These are phyloP conservation scores for Silene noctiflora DNA, from an alignment of 179 eudicot genomes.

Conservation along the genomic window DNA sequence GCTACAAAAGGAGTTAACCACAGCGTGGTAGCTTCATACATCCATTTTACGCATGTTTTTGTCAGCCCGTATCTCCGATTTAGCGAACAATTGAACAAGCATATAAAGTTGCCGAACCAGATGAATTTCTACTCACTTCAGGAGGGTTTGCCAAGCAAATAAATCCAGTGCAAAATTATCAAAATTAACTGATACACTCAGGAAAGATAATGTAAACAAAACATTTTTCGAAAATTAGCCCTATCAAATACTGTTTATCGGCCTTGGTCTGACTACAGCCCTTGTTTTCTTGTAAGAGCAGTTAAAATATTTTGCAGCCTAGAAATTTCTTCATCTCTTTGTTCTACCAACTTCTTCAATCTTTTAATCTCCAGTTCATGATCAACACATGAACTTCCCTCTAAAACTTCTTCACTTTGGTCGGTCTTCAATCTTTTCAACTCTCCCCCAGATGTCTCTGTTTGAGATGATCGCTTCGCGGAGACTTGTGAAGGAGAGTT, in stretches of 20 bases:
- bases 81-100: too few relatives aligned
- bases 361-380: constrained; percentile 62
- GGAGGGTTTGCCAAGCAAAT: too few relatives aligned
- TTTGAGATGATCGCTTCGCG: constrained; percentile 56
- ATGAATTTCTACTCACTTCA: too few relatives aligned
- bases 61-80: too few relatives aligned
- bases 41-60: too few relatives aligned
- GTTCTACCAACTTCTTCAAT: constrained; percentile 51
- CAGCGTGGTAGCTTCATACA: too few relatives aligned
- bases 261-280: constrained; percentile 33
- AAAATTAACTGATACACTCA: not conserved
- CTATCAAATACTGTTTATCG: not conserved
- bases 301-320: constrained; percentile 60
- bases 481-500: constrained; percentile 25
- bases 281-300: constrained; percentile 82
- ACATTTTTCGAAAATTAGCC: not conserved
- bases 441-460: constrained; percentile 27
- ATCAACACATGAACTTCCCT: constrained; percentile 31
- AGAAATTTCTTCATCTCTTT: constrained; percentile 67
- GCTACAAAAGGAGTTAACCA: too few relatives aligned
- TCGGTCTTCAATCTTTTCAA: constrained; percentile 50
- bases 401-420: constrained; percentile 23
- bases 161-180: not conserved
- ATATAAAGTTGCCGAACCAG: too few relatives aligned
- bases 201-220: not conserved